These are phyloP conservation scores for Clavulina sp. DNA, from an alignment of 768 basidiomycete species.

Conservation along the genomic window DNA sequence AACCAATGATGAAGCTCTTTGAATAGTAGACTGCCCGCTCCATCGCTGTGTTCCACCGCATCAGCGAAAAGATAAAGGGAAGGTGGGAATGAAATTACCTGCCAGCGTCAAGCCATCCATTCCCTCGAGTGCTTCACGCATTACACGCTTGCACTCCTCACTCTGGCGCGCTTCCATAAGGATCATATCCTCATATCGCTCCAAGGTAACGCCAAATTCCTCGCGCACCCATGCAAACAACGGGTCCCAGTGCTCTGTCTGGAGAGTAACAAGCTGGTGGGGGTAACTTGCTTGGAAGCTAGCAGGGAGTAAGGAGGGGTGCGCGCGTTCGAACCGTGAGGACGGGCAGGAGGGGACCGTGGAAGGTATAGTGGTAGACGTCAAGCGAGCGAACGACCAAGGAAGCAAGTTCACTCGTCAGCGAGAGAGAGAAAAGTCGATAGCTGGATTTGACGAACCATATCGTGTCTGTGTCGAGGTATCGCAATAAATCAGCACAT, in stretches of 20 bases:
- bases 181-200: constrained; percentile 53
- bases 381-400: background rate
- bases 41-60: constrained; percentile 39
- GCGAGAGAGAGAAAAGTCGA: background rate
- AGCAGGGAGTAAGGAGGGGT: constrained; percentile 2
- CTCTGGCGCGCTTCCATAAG: constrained; percentile 43
- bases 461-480: constrained; percentile 88
- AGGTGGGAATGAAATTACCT: constrained; percentile 36
- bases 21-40: constrained; percentile 79
- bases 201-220: constrained; percentile 48
- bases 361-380: background rate
- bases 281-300: constrained; percentile 78
- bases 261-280: constrained; percentile 53
- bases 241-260: constrained; percentile 76
- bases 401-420: too few relatives aligned
- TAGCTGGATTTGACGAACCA: constrained; percentile 32
- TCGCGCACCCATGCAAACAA: constrained; percentile 60
- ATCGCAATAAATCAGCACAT: constrained; percentile 50
- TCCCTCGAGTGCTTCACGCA: constrained; percentile 30
- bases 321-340: background rate
- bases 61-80: background rate
- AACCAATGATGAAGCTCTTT: constrained; percentile 78
- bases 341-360: background rate
- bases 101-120: constrained; percentile 81
- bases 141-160: constrained; percentile 45